phyloP scores from a whole-genome alignment of 2,329 filamentous ascomycete genomes.

The Cladophialophora carrionii region DNA sequence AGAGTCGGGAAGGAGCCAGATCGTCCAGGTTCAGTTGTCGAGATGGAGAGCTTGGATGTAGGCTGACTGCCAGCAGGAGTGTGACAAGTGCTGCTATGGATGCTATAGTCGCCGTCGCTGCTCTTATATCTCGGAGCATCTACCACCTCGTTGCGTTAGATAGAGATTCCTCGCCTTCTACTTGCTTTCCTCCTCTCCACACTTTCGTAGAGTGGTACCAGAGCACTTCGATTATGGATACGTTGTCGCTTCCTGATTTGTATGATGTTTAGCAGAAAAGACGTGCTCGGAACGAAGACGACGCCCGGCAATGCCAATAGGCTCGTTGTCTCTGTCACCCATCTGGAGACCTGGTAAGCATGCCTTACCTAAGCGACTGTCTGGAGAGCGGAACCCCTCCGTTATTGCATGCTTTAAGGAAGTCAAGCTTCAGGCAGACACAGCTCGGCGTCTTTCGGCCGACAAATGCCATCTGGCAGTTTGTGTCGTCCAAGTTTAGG shows the following conservation, averaged over 20 bases:
- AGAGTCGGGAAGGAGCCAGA: slow-evolving; percentile 14
- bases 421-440: neutral
- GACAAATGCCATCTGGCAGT: neutral
- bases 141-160: neutral
- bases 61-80: slow-evolving; percentile 13
- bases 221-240: neutral
- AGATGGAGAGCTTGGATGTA: slow-evolving; percentile 4
- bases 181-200: neutral
- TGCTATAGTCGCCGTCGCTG: neutral
- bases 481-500: neutral
- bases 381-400: slow-evolving; percentile 12
- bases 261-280: neutral
- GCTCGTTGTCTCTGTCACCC: neutral
- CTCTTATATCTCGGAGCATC: slow-evolving; percentile 16
- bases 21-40: neutral
- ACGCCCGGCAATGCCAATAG: neutral
- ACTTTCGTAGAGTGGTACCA: neutral
- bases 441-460: neutral
- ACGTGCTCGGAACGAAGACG: slow-evolving; percentile 7
- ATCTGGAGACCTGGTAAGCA: neutral
- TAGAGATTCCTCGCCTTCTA: neutral
- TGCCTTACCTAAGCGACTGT: slow-evolving; percentile 10
- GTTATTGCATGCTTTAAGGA: slow-evolving; percentile 1
- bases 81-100: slow-evolving; percentile 13
- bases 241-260: neutral